phyloP scores from a whole-genome alignment of 257 asterid species.

The Solanum gandarillasii region DNA sequence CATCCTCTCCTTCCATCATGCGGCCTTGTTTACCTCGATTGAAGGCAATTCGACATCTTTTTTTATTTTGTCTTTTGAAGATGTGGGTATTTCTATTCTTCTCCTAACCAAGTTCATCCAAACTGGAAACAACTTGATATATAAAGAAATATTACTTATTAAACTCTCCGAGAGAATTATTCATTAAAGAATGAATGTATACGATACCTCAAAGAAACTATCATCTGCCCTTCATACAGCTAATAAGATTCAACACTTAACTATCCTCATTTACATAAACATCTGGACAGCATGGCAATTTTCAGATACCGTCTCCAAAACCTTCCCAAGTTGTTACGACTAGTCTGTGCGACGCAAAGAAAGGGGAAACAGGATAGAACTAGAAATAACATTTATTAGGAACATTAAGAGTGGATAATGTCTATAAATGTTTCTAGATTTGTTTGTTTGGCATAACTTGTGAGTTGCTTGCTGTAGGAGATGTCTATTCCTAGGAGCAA shows the following conservation, averaged over 20 bases:
- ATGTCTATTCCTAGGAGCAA: constrained; percentile 70
- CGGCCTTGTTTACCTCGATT: background rate
- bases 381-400: background rate
- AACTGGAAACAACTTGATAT: background rate
- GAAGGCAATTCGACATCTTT: background rate
- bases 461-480: constrained; percentile 39
- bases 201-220: background rate
- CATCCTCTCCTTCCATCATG: background rate
- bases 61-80: background rate
- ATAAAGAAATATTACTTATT: background rate
- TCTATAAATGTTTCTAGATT: background rate
- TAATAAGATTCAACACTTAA: background rate
- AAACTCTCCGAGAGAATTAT: background rate
- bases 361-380: background rate
- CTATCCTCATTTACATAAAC: background rate
- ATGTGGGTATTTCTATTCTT: background rate
- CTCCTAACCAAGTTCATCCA: background rate
- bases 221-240: background rate
- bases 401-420: background rate
- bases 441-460: background rate
- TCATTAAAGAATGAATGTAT: background rate
- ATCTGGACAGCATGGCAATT: background rate
- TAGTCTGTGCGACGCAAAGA: background rate
- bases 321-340: background rate
- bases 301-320: background rate